Evolutionary conservation across 371 early-diverging fungal genomes (phyloP), one percentile per base, ranked within the genome.

Genomic region (Batrachochytrium dendrobatidis): DNA sequence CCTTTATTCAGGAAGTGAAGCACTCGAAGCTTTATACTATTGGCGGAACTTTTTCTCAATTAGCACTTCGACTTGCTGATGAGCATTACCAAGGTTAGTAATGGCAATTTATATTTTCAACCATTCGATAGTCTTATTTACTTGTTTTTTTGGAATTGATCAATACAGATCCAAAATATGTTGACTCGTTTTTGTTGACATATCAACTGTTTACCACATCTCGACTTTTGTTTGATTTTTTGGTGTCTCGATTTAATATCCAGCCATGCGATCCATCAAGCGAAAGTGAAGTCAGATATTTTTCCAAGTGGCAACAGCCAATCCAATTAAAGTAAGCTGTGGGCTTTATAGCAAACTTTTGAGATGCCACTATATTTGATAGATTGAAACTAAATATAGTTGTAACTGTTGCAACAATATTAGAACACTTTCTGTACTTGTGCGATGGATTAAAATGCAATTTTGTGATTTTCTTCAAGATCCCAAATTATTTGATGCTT

Each of bases 401-500:
- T 5, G 17, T 55, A 25, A 25, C 17, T 7, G 25, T 51, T 15
- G 28, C 33, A 18, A 51, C n/a, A 20, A 1, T 4, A 17, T 25
- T 57, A 88, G 83, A 55, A 77, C 86, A 6, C 62, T 87, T 0
- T 70, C 73, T 43, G 83, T 83, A 0, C 59, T 87, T 26, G 51
- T 72, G 15, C 77, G 84, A 8, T 87, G 88, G 88, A 68, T 84
- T 1, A 68, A 70, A 39, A 56, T 86, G 6, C 79, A 79, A 50
- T 79, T 70, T 45, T 77, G 81, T 49, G 81, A 83, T 45, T 84
- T 86, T 56, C 78, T 69, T 3, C 61, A 57, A 4, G 69, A 84
- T 49, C 62, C 67, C 0, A 56, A 63, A 3, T 63, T 87, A 5
- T 65, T 62, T 25, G 67, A 65, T 30, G 58, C 62, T 4, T 55